Evolutionary conservation across 768 basidiomycete genomes (phyloP).

Genomic region (Lyophyllum shimeji): DNA sequence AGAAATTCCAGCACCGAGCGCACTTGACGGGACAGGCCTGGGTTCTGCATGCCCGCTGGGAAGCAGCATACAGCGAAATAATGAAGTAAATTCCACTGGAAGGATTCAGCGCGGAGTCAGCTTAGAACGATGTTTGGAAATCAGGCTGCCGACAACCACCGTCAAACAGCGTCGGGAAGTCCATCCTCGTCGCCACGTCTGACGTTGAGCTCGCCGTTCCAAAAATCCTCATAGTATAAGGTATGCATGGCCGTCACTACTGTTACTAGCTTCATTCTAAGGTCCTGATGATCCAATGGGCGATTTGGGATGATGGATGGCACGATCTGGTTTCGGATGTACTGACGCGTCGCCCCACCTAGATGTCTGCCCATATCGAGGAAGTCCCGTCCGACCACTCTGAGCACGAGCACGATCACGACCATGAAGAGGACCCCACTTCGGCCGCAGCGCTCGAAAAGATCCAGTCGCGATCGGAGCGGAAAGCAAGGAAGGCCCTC

Average conservation of each 20-base stretch:
- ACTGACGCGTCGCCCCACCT: conserved; percentile 23
- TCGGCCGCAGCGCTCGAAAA: conserved; percentile 86
- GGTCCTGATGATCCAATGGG: conserved; percentile 1
- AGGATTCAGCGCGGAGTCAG: background rate
- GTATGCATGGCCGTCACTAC: conserved; percentile 21
- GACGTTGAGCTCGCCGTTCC: conserved; percentile 36
- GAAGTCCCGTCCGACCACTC: conserved; percentile 83
- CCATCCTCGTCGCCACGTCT: conserved; percentile 30
- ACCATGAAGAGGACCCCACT: conserved; percentile 79
- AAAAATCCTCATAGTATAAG: conserved; percentile 23
- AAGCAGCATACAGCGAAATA: background rate
- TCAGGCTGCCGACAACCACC: conserved; percentile 23
- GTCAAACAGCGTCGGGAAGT: conserved; percentile 31
- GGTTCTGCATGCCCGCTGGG: conserved; percentile 30
- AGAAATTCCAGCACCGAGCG: conserved; percentile 56
- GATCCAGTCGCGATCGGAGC: conserved; percentile 91
- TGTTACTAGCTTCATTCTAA: background rate
- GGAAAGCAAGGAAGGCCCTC: conserved; percentile 94
- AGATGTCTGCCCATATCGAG: conserved; percentile 86
- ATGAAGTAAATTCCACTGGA: background rate
- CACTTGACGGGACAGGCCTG: conserved; percentile 48
- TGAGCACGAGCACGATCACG: conserved; percentile 55
- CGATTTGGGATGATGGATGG: conserved; percentile 33
- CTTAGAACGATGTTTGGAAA: conserved; percentile 17
- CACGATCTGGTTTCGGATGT: conserved; percentile 26